phyloP scores from a whole-genome alignment of 2,329 filamentous ascomycete genomes.

The Calycina marina region DNA sequence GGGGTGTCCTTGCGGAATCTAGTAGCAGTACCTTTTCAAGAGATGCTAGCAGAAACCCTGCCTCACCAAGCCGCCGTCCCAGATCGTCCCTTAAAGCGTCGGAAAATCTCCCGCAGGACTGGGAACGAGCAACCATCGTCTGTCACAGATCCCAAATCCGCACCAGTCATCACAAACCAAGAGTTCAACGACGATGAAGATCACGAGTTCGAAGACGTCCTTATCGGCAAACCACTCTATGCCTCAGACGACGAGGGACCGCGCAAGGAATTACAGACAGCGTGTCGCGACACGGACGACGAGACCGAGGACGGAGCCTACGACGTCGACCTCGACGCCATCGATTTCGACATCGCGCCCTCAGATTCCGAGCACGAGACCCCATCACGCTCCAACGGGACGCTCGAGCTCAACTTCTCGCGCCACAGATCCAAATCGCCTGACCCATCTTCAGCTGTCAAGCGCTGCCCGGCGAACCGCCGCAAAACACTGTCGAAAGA shows the following conservation, averaged over 20 bases:
- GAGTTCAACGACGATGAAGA: slow-evolving; percentile 15
- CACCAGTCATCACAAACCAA: slow-evolving; percentile 2
- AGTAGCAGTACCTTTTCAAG: too few species aligned
- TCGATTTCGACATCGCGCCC: slow-evolving; percentile 30
- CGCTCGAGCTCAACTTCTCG: slow-evolving; percentile 23
- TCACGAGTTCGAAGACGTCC: slow-evolving; percentile 19
- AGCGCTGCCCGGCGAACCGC: slow-evolving; percentile 25
- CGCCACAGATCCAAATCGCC: slow-evolving; percentile 4
- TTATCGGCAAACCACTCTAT: slow-evolving; percentile 3
- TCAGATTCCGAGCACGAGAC: slow-evolving; percentile 16
- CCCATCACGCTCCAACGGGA: slow-evolving; percentile 14
- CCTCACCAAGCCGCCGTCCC: slow-evolving; percentile 18
- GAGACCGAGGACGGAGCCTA: slow-evolving; percentile 32
- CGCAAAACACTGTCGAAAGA: slow-evolving; percentile 32
- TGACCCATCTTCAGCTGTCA: slow-evolving; percentile 6
- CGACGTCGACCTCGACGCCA: slow-evolving; percentile 50
- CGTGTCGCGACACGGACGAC: slow-evolving; percentile 37
- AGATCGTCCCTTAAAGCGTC: slow-evolving; percentile 24
- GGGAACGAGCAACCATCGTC: slow-evolving; percentile 6
- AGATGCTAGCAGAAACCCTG: slow-evolving; percentile 29
- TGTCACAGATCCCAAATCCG: slow-evolving; percentile 2
- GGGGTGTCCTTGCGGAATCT: too few species aligned
- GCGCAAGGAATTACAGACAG: slow-evolving; percentile 19
- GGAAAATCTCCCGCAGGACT: slow-evolving; percentile 13
- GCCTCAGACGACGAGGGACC: not conserved